Base-by-base conservation (phyloP, 768 basidiomycete genomes). In the Panaeolus cyanescens region DNA sequence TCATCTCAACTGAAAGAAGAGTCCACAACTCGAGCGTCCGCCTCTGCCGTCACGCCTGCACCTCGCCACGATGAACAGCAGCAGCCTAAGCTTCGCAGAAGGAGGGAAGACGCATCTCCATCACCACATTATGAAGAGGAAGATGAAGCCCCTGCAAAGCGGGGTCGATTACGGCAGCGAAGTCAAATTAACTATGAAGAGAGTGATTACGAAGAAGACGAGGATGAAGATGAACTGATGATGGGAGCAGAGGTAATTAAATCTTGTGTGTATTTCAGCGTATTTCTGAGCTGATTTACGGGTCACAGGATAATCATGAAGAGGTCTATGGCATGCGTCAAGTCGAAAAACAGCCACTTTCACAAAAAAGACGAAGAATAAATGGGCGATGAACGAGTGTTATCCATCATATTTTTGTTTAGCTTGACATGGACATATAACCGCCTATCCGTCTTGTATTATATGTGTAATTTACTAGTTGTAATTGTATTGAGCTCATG, bases 221-320 rank as follows among this genome's bases (percentile, higher is more conserved):
- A 84, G 15, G 87, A 81, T 10, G 85, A 86, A 4, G 87, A 90
- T 63, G 85, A 88, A 65, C 68, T 89, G 31, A 79, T 84, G 77
- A 83, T 89, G 72, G 85, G 83, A 28, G 74, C 79, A n/a, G 82
- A 83, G 78, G 89, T 88, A 54, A 32, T 62, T 60, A 40, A n/a
- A n/a, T n/a, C n/a, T n/a, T n/a, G n/a, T n/a, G 50, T 56, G n/a
- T 33, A 20, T 17, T 54, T 32, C 32, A 33, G 56, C 15, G 9
- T 39, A 37, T 28, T 10, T 40, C 9, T 20, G 10, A 10, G 20
- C 28, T 33, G 20, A 22, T 36, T 37, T 20, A 19, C 17, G n/a
- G 22, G 34, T 55, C 58, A 32, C 63, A 85, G 83, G 72, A 72
- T 32, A 82, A 80, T 57, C 76, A 70, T 32, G 74, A 76, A 13